Conservation (phyloP, 345 rosid species). For the Leavenworthia alabamica region DNA sequence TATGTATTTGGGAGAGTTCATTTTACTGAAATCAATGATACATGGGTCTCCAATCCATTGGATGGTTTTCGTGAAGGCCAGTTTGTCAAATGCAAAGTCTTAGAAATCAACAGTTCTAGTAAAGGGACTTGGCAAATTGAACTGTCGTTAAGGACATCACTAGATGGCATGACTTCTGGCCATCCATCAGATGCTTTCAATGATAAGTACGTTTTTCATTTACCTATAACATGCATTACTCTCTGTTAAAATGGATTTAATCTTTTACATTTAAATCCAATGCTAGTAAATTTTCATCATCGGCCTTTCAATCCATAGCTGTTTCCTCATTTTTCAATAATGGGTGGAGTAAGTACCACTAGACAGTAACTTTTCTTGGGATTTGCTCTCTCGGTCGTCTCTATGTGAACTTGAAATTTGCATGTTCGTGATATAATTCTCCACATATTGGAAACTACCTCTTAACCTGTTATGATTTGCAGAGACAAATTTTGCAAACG, state of each 20-base stretch:
- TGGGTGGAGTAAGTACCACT: not conserved
- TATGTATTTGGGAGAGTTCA: conserved; percentile 73
- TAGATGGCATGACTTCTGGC: conserved; percentile 48
- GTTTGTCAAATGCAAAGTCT: conserved; percentile 85
- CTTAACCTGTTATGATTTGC: conserved; percentile 15
- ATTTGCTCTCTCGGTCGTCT: not conserved
- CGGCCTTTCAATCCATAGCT: not conserved
- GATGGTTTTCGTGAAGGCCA: conserved; percentile 67
- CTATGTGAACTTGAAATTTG: not conserved
- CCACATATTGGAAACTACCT: not conserved
- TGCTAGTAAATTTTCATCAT: not conserved
- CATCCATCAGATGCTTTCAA: conserved; percentile 32
- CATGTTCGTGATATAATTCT: not conserved
- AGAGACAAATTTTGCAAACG: conserved; percentile 40
- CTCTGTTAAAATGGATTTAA: not conserved
- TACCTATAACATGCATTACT: not conserved
- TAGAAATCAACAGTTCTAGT: conserved; percentile 59
- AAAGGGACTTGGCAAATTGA: conserved; percentile 67
- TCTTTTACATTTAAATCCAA: not conserved
- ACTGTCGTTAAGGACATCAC: conserved; percentile 57
- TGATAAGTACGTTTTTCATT: conserved; percentile 43
- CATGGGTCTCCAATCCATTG: conserved; percentile 68
- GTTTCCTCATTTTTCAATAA: not conserved
- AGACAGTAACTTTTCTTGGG: not conserved
- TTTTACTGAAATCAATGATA: conserved; percentile 70